Evolutionary conservation across 1,139 yeast species (phyloP).

Genomic region (Diutina rugosa): DNA sequence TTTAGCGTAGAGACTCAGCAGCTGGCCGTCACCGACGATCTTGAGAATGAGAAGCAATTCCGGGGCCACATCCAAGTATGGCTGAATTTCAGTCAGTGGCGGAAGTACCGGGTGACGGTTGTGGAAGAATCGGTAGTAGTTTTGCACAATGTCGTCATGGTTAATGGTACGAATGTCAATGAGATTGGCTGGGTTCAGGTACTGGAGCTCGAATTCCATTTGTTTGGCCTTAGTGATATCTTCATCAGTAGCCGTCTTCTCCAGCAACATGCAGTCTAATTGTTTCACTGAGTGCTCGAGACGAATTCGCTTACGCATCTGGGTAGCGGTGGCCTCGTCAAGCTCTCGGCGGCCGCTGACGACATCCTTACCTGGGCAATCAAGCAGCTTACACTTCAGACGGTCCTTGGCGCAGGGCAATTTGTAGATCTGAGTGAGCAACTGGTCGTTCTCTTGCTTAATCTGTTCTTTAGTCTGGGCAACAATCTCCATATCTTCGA

Average conservation of each 20-base stretch:
- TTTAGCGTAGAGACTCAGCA: constrained; percentile 19
- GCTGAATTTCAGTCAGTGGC: constrained; percentile 15
- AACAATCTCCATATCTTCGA: constrained; percentile 6
- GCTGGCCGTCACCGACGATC: constrained; percentile 32
- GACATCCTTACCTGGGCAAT: neutral
- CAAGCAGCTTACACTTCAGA: neutral
- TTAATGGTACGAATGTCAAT: constrained; percentile 4
- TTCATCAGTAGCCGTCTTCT: neutral
- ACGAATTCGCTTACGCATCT: neutral
- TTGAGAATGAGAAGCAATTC: constrained; percentile 33
- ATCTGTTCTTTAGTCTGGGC: neutral
- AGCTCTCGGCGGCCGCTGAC: neutral
- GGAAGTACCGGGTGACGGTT: constrained; percentile 33
- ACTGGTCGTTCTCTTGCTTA: neutral
- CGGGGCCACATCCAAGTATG: constrained; percentile 16
- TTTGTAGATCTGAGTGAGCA: neutral
- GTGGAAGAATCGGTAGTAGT: constrained; percentile 26
- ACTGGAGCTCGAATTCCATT: constrained; percentile 3
- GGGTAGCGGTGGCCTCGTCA: neutral
- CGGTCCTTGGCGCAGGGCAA: neutral
- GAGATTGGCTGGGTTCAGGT: constrained; percentile 3
- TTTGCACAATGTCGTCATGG: constrained; percentile 13
- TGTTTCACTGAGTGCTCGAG: neutral
- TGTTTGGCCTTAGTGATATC: constrained; percentile 2
- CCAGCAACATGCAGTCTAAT: neutral